Percentiles rank a stretch among this genome's conserved stretches.
phyloP scores from a whole-genome alignment of 176 grass and related monocot species.

The Chloris gayana region DNA sequence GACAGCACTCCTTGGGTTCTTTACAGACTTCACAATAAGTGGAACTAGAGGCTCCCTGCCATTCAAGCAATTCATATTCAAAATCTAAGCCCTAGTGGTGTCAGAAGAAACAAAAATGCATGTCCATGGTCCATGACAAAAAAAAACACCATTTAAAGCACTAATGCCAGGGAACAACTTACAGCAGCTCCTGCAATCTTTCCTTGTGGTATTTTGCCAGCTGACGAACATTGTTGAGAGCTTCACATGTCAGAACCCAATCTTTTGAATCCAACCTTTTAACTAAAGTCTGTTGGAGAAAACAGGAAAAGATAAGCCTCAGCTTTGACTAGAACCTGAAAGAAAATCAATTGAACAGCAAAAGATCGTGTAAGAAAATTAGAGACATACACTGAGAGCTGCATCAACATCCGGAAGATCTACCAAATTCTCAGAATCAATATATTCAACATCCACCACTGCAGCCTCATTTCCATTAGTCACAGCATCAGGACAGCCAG shows the following conservation, averaged over 20 bases:
- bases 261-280: conserved; percentile 91
- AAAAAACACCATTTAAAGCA: neutral
- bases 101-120: conserved; percentile 1
- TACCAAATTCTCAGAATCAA: conserved; percentile 58
- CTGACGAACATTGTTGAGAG: conserved; percentile 93
- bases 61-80: conserved; percentile 29
- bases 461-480: conserved; percentile 45
- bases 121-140: neutral
- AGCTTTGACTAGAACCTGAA: neutral
- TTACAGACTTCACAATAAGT: conserved; percentile 89
- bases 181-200: conserved; percentile 79
- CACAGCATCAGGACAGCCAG: conserved; percentile 25
- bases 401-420: conserved; percentile 56
- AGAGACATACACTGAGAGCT: conserved; percentile 51
- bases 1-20: conserved; percentile 97
- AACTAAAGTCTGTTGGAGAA: conserved; percentile 58
- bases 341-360: neutral
- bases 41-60: conserved; percentile 68
- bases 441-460: conserved; percentile 58
- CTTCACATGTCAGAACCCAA: conserved; percentile 89
- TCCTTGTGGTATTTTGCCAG: conserved; percentile 85
- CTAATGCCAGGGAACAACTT: conserved; percentile 41
- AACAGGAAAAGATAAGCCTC: conserved; percentile 22
- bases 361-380: conserved; percentile 24
- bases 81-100: no score